Evolutionary conservation across 2,329 filamentous ascomycete species (phyloP).

Genomic region (Periconia sp.): DNA sequence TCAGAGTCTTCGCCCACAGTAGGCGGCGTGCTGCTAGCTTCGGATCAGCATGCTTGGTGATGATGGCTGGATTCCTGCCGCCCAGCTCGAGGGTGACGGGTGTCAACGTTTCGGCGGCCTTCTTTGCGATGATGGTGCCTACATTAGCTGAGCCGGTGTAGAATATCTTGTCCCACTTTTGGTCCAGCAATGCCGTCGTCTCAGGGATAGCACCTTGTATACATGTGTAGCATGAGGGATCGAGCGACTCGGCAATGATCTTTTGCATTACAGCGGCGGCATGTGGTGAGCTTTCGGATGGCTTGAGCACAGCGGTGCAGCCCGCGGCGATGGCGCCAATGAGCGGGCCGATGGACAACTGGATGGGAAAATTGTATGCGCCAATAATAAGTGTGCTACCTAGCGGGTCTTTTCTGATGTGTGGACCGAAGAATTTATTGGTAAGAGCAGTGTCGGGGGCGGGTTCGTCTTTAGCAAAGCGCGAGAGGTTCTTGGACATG

Average conservation of each 20-base stretch:
- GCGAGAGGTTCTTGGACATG: conserved; percentile 76
- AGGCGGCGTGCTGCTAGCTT: conserved; percentile 81
- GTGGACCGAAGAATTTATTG: conserved; percentile 73
- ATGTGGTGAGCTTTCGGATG: conserved; percentile 79
- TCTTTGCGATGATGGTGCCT: conserved; percentile 64
- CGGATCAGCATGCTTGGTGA: conserved; percentile 83
- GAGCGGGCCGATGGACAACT: conserved; percentile 77
- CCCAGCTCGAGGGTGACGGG: conserved; percentile 90
- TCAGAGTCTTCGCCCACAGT: conserved; percentile 86
- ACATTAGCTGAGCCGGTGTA: conserved; percentile 85
- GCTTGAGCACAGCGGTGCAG: conserved; percentile 89
- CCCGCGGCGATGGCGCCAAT: conserved; percentile 92
- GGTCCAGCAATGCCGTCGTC: conserved; percentile 79
- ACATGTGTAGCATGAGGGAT: conserved; percentile 75
- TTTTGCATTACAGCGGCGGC: conserved; percentile 80
- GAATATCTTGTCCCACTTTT: conserved; percentile 98
- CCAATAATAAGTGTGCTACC: conserved; percentile 84
- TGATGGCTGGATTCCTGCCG: conserved; percentile 87
- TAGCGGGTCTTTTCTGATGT: conserved; percentile 84
- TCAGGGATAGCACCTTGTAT: conserved; percentile 84
- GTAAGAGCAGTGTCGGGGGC: conserved; percentile 71
- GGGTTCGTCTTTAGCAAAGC: conserved; percentile 83
- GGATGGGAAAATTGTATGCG: conserved; percentile 92
- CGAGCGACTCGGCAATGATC: conserved; percentile 76
- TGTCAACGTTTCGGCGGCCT: conserved; percentile 65